phyloP scores from a whole-genome alignment of 2,329 filamentous ascomycete genomes.

The Tolypocladium amazonense region DNA sequence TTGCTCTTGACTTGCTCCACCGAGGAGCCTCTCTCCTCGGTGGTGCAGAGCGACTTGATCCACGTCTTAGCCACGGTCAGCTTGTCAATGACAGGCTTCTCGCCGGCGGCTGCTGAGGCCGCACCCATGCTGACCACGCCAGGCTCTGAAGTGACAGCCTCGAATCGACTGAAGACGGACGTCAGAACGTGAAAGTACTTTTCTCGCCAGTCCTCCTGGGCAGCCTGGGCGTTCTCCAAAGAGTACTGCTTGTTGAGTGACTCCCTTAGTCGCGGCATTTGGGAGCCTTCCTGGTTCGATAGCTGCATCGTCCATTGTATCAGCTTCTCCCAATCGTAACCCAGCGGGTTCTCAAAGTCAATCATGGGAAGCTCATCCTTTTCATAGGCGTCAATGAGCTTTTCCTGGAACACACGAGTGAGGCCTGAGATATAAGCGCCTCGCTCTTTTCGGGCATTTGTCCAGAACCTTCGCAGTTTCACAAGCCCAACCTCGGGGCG shows the following conservation, averaged over 20 bases:
- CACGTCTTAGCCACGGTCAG: conserved; percentile 43
- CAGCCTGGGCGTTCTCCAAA: conserved; percentile 23
- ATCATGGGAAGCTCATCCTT: conserved; percentile 48
- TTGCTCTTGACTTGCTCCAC: conserved; percentile 37
- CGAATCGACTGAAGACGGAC: conserved; percentile 46
- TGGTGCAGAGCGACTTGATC: conserved; percentile 48
- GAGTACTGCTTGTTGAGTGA: conserved; percentile 32
- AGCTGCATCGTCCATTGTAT: conserved; percentile 56
- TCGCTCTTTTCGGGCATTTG: conserved; percentile 36
- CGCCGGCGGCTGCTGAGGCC: conserved; percentile 2
- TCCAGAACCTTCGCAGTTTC: conserved; percentile 46
- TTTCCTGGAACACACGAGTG: conserved; percentile 52
- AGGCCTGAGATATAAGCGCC: conserved; percentile 40
- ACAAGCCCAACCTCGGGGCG: conserved; percentile 44
- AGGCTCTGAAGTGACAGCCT: conserved; percentile 39
- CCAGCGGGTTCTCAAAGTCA: conserved; percentile 50
- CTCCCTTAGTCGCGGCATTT: conserved; percentile 36
- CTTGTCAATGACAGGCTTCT: conserved; percentile 8
- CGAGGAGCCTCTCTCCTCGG: conserved; percentile 36
- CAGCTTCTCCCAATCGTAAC: conserved; percentile 58
- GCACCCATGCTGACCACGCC: conserved; percentile 22
- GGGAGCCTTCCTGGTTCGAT: conserved; percentile 30
- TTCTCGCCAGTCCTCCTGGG: conserved; percentile 38
- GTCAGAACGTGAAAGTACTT: conserved; percentile 43
- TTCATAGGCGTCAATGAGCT: conserved; percentile 57